Evolutionary conservation across 139 green algal genomes (phyloP).

Genomic region (Pseudopediastrum boryanum): DNA sequence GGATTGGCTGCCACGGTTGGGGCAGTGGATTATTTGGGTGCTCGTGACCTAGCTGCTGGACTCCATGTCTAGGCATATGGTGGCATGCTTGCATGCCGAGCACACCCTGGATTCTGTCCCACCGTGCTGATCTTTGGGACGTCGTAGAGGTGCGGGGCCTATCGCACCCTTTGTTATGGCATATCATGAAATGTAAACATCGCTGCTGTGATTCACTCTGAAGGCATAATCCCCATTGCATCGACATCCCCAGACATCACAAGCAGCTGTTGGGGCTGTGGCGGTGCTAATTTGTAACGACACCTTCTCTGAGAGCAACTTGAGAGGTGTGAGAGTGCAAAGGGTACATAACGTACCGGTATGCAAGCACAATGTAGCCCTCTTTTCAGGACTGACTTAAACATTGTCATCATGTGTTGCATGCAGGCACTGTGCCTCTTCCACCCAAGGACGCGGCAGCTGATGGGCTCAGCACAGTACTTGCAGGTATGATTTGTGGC

Average conservation of each 20-base stretch:
- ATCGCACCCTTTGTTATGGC: neutral
- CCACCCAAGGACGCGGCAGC: constrained; percentile 17
- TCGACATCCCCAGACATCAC: too few species aligned
- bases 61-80: too few species aligned
- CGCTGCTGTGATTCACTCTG: too few species aligned
- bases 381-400: neutral
- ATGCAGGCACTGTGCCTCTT: constrained; percentile 26
- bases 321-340: neutral
- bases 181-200: too few species aligned
- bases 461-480: constrained; percentile 26
- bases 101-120: neutral
- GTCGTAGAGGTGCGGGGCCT: neutral
- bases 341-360: neutral
- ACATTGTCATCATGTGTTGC: neutral
- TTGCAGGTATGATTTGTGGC: neutral
- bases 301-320: neutral
- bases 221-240: too few species aligned
- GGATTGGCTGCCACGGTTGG: too few species aligned
- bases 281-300: neutral
- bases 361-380: neutral
- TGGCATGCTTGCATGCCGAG: neutral
- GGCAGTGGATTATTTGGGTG: too few species aligned
- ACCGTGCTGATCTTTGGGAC: neutral
- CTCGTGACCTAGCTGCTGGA: too few species aligned
- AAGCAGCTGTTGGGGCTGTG: neutral